Evolutionary conservation across 1,284 basidiomycete genomes (phyloP), one percentile per base, ranked within the genome.

Genomic region (Rhodotorula mucilaginosa): DNA sequence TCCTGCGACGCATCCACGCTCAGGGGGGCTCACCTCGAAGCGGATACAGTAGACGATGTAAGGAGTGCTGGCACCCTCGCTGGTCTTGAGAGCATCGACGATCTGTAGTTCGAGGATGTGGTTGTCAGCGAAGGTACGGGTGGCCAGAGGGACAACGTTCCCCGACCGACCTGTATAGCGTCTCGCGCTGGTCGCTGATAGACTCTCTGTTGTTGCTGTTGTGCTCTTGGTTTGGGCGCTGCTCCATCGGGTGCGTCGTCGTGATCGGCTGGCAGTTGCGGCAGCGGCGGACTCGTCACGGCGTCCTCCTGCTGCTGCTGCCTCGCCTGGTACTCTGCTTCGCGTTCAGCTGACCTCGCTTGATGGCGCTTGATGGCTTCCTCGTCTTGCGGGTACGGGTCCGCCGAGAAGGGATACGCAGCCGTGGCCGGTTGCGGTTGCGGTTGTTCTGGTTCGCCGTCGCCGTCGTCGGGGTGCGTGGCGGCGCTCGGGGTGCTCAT

Each of bases 1-100:
- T 16, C 10, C 19, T 39, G 31, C 15, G 18, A 23, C 57, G 57
- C 31, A 19, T 19, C 7, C 34, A 21, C 16, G 19, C 12, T 10
- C 10, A 56, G 49, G 39, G 18, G 21, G 83, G 23, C 90, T 80
- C 81, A 97, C 95, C 74, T 93, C 94, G 61, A 93, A 90, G 68
- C 86, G 87, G 78, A 98, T 95, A 71, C 96, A 88, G 84, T 99
- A 99, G 75, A 91, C 89, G 80, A 99, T 99, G 80, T 97, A 99
- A 15, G 90, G 89, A 18, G 92, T 90, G 68, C 86, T 77, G 29
- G 92, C 87, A 78, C 92, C 92, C 69, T 93, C 87, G 18, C 89
- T 88, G 21, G 94, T 97, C 87, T 99, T 99, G 83, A 92, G 88
- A 5, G 96, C 96, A 80, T 99, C 96, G 59, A 89, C 86, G 78